Base-by-base conservation (phyloP, 192 early-diverging fungal species). In the Backusella psychrophila region DNA sequence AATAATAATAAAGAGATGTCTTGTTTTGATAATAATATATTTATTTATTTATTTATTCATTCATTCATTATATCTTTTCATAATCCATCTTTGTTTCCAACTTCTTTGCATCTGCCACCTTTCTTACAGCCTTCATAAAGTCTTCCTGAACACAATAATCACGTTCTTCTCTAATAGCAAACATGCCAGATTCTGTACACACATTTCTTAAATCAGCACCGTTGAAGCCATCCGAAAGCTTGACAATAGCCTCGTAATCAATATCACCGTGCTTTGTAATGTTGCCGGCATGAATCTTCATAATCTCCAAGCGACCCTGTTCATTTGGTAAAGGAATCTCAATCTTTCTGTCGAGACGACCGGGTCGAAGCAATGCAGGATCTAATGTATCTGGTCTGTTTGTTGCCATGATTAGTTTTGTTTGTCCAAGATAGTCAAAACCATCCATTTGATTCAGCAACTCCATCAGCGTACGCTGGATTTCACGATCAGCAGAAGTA, bases 101-200 rank as follows among this genome's bases (percentile, higher is more conserved):
- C 80, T 99, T 99, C 92, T 99, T 99, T 49, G 95, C 91, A 71
- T 99, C 97, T 5, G 89, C 92, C 36, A 99, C 97, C 88, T 99
- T 99, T 75, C 98, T 92, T 41, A 98, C 98, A 23, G 98, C 98
- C 88, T 99, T 99, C 98, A 99, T 99, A 84, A 98, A 99, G 79
- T 99, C 98, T 77, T 98, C 97, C 82, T 99, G 97, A n/a, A 97
- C 80, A 33, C 93, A 90, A 85, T 97, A 99, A 82, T 99, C 98
- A 56, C 98, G 92, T 74, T 99, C 97, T 72, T 98, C 97, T 38
- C 97, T 95, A 77, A 99, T 99, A 33, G 98, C 98, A 93, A 99
- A 98, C 98, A 99, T 99, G 69, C 96, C 98, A 12, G 97, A 97
- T 87, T 99, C 98, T 23, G 98, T 99, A 83, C 98, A 99, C 42